A percentile compares a stretch with the other conserved stretches of the same genome.
These are phyloP conservation scores for Neofusicoccum sp. DNA, from an alignment of 2,329 filamentous ascomycete genomes.

Conservation along the genomic window DNA sequence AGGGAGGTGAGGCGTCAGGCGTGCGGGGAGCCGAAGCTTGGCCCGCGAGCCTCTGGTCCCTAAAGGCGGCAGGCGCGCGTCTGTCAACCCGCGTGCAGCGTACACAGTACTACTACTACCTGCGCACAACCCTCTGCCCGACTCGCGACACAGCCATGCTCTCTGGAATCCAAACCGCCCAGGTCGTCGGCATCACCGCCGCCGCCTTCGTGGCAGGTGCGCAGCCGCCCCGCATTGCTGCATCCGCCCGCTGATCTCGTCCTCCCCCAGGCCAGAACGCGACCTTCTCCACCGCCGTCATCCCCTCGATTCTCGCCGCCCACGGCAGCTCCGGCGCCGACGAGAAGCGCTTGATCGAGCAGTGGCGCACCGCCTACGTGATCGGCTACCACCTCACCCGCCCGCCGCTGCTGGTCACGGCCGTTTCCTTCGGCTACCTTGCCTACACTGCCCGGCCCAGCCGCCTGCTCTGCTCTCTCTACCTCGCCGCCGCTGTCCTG, in stretches of 20 bases:
- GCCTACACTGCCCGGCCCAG: background rate
- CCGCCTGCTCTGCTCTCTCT: background rate
- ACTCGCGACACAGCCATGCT: background rate
- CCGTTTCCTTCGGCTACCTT: conserved; percentile 3
- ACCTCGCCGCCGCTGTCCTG: background rate
- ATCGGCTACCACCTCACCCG: background rate
- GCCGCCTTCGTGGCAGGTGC: conserved; percentile 7
- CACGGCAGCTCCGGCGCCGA: background rate
- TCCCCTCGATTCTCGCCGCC: conserved; percentile 6
- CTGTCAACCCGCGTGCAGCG: too few relatives aligned
- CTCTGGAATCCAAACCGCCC: background rate
- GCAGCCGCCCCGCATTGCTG: background rate
- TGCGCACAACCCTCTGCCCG: background rate
- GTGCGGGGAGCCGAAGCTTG: conserved; percentile 1
- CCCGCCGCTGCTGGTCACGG: background rate
- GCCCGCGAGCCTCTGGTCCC: too few relatives aligned
- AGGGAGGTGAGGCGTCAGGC: background rate
- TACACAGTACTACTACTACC: too few relatives aligned
- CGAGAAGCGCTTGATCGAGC: background rate
- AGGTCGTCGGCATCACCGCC: conserved; percentile 14
- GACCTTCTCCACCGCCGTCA: conserved; percentile 5
- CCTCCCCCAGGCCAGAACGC: background rate
- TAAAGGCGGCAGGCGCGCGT: background rate
- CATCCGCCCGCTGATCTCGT: background rate
- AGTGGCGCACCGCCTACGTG: conserved; percentile 11